A percentile compares a stretch with the other conserved stretches of the same genome.
Conservation (phyloP, 1,139 yeast genomes). For the Yamadazyma dushanensis region DNA sequence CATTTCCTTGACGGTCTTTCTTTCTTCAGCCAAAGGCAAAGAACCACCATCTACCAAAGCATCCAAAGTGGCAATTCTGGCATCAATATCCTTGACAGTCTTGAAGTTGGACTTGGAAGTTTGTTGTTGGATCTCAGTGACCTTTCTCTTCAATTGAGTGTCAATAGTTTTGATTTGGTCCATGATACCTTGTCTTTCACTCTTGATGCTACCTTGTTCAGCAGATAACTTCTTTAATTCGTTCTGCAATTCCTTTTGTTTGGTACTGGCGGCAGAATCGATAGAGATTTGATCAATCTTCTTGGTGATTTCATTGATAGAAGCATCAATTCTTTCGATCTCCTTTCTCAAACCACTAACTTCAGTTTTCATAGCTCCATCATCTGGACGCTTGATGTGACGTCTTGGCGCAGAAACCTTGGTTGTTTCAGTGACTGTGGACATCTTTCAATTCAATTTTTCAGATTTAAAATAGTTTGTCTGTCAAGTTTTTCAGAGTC, state of each 20-base stretch:
- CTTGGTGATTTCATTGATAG: conserved; percentile 39
- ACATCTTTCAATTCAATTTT: conserved; percentile 17
- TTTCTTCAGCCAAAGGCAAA: conserved; percentile 89
- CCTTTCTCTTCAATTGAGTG: conserved; percentile 70
- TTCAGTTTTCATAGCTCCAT: conserved; percentile 57
- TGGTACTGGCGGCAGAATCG: conserved; percentile 47
- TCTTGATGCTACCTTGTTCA: conserved; percentile 72
- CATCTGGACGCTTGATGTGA: conserved; percentile 77
- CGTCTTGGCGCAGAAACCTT: conserved; percentile 27
- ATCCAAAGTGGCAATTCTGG: conserved; percentile 70
- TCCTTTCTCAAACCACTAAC: conserved; percentile 62
- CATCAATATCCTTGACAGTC: conserved; percentile 75
- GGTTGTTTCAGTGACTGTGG: conserved; percentile 18
- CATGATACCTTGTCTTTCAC: conserved; percentile 64
- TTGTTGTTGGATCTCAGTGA: conserved; percentile 69
- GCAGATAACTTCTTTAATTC: conserved; percentile 62
- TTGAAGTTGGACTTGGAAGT: conserved; percentile 73
- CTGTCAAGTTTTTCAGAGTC: conserved; percentile 3
- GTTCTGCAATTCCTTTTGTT: conserved; percentile 63
- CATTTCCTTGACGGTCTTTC: conserved; percentile 82
- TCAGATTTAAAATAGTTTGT: conserved; percentile 3
- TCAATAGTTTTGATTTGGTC: conserved; percentile 78
- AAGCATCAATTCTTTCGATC: conserved; percentile 66
- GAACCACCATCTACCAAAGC: conserved; percentile 75
- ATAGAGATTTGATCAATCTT: conserved; percentile 46